These are phyloP conservation scores for Penicillium psychrofluorescens DNA, from an alignment of 495 filamentous ascomycete species.

Conservation along the genomic window DNA sequence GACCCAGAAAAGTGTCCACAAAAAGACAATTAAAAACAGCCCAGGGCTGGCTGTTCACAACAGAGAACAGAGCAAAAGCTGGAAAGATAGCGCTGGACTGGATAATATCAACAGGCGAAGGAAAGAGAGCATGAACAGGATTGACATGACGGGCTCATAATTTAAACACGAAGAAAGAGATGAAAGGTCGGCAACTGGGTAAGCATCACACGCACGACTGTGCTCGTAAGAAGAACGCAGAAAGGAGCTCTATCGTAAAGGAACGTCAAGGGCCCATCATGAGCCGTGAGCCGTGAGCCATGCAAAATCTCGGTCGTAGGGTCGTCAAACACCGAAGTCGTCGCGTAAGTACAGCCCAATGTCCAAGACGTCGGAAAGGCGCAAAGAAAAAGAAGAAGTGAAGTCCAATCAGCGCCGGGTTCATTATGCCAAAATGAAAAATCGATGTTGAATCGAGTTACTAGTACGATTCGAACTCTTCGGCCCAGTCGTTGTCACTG, in stretches of 20 bases:
- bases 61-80: too few relatives aligned
- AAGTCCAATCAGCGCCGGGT: constrained; percentile 1
- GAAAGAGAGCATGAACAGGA: constrained; percentile 13
- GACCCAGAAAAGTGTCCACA: constrained; percentile 1
- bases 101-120: constrained; percentile 20
- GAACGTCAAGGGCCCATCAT: constrained; percentile 14
- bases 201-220: constrained; percentile 5
- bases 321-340: constrained; percentile 17
- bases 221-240: constrained; percentile 7
- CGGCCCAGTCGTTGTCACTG: constrained; percentile 45
- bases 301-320: constrained; percentile 17
- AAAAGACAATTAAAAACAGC: background rate
- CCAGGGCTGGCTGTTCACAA: background rate
- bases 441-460: background rate
- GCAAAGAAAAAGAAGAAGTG: constrained; percentile 1
- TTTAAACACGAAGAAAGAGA: constrained; percentile 17
- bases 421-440: background rate
- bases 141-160: constrained; percentile 20
- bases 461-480: constrained; percentile 41
- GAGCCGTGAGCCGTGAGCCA: constrained; percentile 16
- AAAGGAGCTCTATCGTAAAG: constrained; percentile 12
- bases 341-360: constrained; percentile 12
- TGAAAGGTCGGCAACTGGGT: constrained; percentile 1
- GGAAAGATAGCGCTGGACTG: constrained; percentile 4
- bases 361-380: constrained; percentile 8